Evolutionary conservation across 2,329 filamentous ascomycete genomes (phyloP).

Genomic region (Cladosporium colombiae): DNA sequence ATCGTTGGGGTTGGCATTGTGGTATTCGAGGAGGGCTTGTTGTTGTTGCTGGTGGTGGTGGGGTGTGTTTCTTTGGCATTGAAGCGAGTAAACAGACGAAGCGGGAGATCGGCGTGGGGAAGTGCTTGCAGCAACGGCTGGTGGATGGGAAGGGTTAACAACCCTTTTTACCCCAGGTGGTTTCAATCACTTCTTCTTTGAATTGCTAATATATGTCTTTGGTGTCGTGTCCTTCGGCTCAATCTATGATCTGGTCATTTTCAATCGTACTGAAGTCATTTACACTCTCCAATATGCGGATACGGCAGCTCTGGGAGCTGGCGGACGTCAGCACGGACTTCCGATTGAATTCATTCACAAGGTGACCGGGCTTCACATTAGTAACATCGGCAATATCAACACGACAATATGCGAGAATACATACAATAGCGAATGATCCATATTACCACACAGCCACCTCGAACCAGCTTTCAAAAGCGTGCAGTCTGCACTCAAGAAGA

Average conservation of each 20-base stretch:
- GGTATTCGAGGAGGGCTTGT: neutral
- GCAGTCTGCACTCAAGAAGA: neutral
- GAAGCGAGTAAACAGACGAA: neutral
- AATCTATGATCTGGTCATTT: neutral
- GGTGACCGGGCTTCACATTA: neutral
- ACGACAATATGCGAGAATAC: neutral
- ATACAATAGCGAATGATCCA: neutral
- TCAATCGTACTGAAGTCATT: neutral
- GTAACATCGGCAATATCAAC: neutral
- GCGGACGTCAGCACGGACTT: neutral
- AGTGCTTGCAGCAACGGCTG: neutral
- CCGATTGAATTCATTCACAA: neutral
- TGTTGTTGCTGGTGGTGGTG: neutral
- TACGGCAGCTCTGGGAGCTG: neutral
- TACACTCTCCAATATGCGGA: neutral
- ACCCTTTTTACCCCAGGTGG: neutral
- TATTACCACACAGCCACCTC: too few relatives aligned
- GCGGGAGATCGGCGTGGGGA: constrained; percentile 7
- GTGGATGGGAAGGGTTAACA: neutral
- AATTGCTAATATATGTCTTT: neutral
- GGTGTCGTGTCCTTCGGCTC: neutral
- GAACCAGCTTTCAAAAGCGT: neutral
- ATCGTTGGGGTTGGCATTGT: constrained; percentile 9
- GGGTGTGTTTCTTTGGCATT: neutral
- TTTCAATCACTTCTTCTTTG: neutral